Conservation (phyloP, 1,284 basidiomycete species). For the Cerrena zonata region DNA sequence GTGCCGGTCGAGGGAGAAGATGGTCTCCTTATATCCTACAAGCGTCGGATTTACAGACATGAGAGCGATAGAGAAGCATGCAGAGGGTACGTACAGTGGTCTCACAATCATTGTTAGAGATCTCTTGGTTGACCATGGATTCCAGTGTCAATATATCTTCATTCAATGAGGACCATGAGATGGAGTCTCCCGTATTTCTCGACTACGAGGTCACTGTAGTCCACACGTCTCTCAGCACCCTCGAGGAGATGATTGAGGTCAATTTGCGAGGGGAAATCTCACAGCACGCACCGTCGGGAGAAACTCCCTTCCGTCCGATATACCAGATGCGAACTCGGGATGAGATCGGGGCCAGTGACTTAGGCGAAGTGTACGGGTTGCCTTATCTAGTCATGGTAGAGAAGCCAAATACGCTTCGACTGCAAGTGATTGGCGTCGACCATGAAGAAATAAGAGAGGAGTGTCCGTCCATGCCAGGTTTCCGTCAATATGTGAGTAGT, state of each 20-base stretch:
- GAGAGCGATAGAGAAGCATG: not conserved
- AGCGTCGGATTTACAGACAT: conserved; percentile 24
- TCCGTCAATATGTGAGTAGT: not conserved
- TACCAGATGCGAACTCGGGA: conserved; percentile 31
- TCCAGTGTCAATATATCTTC: conserved; percentile 43
- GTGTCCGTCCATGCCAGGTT: not conserved
- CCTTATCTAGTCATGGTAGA: conserved; percentile 44
- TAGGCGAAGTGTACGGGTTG: conserved; percentile 41
- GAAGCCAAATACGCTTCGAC: conserved; percentile 37
- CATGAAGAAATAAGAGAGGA: not conserved
- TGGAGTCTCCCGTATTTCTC: conserved; percentile 45
- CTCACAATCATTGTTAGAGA: too few relatives aligned
- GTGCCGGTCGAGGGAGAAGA: conserved; percentile 40
- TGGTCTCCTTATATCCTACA: conserved; percentile 57
- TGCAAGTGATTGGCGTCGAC: conserved; percentile 35
- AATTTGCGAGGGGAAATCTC: conserved; percentile 38
- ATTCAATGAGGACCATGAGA: conserved; percentile 38
- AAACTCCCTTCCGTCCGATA: conserved; percentile 40
- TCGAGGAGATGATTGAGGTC: conserved; percentile 49
- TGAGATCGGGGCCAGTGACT: conserved; percentile 34
- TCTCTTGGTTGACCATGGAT: too few relatives aligned
- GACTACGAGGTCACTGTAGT: conserved; percentile 47
- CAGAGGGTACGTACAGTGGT: not conserved
- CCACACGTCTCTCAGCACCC: conserved; percentile 40
- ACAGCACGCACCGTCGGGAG: conserved; percentile 29